Evolutionary conservation across 2,329 filamentous ascomycete species (phyloP).

Genomic region (Alternaria sp.): DNA sequence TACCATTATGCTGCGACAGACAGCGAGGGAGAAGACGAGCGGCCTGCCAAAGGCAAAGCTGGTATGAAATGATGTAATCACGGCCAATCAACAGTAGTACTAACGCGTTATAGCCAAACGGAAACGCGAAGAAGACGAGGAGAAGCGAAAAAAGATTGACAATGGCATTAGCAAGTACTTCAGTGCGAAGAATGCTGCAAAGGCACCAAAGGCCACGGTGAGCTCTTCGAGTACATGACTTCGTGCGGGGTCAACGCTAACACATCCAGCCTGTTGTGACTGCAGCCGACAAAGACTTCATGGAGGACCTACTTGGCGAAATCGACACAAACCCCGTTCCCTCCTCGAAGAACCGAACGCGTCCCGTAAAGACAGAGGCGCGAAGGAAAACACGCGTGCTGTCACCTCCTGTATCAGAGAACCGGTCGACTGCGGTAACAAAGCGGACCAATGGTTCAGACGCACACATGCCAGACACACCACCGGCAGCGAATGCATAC

Average conservation of each 20-base stretch:
- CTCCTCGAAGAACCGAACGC: slow-evolving; percentile 62
- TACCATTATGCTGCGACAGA: slow-evolving; percentile 68
- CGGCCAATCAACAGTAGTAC: slow-evolving; percentile 9
- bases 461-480: slow-evolving; percentile 55
- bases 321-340: slow-evolving; percentile 79
- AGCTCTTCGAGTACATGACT: slow-evolving; percentile 14
- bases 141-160: slow-evolving; percentile 85
- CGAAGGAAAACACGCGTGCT: slow-evolving; percentile 81
- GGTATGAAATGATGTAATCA: slow-evolving; percentile 50
- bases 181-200: slow-evolving; percentile 71
- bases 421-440: slow-evolving; percentile 34
- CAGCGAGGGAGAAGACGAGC: slow-evolving; percentile 78
- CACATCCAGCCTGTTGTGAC: slow-evolving; percentile 72
- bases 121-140: slow-evolving; percentile 85
- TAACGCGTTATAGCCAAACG: slow-evolving; percentile 71
- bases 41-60: slow-evolving; percentile 65
- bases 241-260: slow-evolving; percentile 26
- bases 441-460: slow-evolving; percentile 46
- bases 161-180: slow-evolving; percentile 96
- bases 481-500: slow-evolving; percentile 49
- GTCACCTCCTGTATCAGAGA: slow-evolving; percentile 72
- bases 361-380: slow-evolving; percentile 74
- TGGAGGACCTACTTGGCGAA: slow-evolving; percentile 83
- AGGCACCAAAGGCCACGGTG: slow-evolving; percentile 83
- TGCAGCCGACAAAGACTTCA: slow-evolving; percentile 87